phyloP scores from a whole-genome alignment of 306 rosid species.

The Cicer cuneatum region DNA sequence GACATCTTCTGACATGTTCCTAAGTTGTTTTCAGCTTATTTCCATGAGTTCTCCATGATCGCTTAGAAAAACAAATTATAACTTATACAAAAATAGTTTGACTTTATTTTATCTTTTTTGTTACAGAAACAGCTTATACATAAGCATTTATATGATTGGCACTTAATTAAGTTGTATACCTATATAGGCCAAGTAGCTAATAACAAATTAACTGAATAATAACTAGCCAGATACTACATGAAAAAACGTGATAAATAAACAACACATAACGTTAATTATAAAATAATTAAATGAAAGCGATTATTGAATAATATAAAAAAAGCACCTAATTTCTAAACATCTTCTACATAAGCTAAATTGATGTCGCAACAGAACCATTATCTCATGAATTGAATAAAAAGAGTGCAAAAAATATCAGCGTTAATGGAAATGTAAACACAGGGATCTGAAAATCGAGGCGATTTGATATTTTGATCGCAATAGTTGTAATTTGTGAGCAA shows the following conservation, averaged over 20 bases:
- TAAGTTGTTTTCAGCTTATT: background rate
- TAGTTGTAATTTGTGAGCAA: background rate
- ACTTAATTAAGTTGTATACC: background rate
- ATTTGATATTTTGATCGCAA: background rate
- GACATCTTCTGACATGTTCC: background rate
- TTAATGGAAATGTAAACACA: slow-evolving; percentile 11
- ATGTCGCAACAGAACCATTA: background rate
- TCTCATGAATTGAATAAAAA: slow-evolving; percentile 26
- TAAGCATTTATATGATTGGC: background rate
- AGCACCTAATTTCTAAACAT: background rate
- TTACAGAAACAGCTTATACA: background rate
- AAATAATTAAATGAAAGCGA: slow-evolving; percentile 1
- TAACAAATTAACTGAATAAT: background rate
- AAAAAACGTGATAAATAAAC: background rate
- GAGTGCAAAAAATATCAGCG: background rate
- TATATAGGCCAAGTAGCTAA: background rate
- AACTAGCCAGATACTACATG: background rate
- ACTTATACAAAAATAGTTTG: background rate
- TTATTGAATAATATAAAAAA: background rate
- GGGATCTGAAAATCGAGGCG: slow-evolving; percentile 48
- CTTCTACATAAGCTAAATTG: slow-evolving; percentile 4
- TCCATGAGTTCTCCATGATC: background rate
- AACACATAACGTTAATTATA: background rate
- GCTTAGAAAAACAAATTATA: background rate
- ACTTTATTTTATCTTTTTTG: background rate